Evolutionary conservation across 495 filamentous ascomycete genomes (phyloP), one percentile per base, ranked within the genome.

Genomic region (Hyaloscypha hepaticicola): DNA sequence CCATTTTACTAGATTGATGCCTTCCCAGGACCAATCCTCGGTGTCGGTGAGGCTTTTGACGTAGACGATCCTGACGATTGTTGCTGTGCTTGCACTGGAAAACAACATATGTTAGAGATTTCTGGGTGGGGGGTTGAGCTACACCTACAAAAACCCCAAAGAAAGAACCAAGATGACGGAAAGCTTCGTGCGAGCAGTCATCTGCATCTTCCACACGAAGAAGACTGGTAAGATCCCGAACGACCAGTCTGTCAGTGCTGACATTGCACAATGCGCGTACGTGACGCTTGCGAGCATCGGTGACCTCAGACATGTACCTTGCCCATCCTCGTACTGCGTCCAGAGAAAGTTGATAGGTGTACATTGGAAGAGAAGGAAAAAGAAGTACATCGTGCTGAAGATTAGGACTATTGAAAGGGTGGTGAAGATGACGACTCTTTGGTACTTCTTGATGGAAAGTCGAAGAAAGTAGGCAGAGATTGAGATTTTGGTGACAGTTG

Each of bases 341-440:
- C 78, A 82, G 52, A 77, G 77, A 63, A 61, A 69, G 5, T 55
- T 61, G 19, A 75, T 63, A 11, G 78, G 78, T 27, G 60, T 11
- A 66, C 81, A 84, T 65, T 83, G 79, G 51, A 83, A 75, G 38
- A 77, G 31, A 45, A 75, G 62, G 52, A 79, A 50, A 50, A 80
- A 71, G 60, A 80, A 73, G 69, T 75, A 81, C 52, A 58, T 63
- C 14, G 58, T 28, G 57, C 75, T 72, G 52, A 74, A 77, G 50
- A 77, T n/a, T 4, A 71, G 57, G 1, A 75, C 72, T 2, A 72
- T 58, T 9, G 55, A 27, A 31, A 77, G 69, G 4, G 71, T 61
- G 1, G 64, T 53, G 26, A 65, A 68, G 49, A 82, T 75, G 55
- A 76, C 75, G 58, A 61, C 60, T 19, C 70, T 69, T 57, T 83